Evolutionary conservation across 768 basidiomycete species (phyloP).

Genomic region (Leccinum imitatum): DNA sequence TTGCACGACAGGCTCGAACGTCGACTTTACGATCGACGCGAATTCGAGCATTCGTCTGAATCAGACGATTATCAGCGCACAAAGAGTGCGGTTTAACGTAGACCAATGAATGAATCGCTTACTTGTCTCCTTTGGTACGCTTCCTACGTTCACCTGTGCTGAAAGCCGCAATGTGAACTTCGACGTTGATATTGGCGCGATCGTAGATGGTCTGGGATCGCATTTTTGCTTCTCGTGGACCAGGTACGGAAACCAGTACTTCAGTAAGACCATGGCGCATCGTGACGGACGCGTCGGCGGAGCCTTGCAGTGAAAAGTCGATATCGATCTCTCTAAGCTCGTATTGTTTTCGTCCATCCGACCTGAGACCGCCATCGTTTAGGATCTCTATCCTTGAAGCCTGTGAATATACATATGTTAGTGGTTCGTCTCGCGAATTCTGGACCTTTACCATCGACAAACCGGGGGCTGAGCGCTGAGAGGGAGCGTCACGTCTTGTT

Average conservation of each 20-base stretch:
- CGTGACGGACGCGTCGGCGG: constrained; percentile 82
- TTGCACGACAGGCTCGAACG: constrained; percentile 95
- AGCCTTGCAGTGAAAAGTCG: constrained; percentile 69
- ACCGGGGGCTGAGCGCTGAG: too few species aligned
- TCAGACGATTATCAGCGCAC: constrained; percentile 6
- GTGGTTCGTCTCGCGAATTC: background rate
- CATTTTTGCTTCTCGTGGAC: constrained; percentile 85
- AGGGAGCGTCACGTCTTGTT: too few species aligned
- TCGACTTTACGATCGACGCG: constrained; percentile 83
- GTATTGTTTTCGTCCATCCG: constrained; percentile 90
- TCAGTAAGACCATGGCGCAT: constrained; percentile 90
- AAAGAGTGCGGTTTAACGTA: background rate
- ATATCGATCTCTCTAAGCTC: constrained; percentile 84
- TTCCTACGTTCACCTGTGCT: constrained; percentile 79
- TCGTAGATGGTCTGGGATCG: constrained; percentile 82
- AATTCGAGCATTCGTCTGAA: constrained; percentile 83
- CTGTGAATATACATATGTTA: constrained; percentile 25
- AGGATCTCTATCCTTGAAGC: constrained; percentile 67
- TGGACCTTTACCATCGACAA: constrained; percentile 7
- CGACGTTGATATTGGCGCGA: constrained; percentile 86
- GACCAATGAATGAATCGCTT: constrained; percentile 33
- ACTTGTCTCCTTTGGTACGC: constrained; percentile 86
- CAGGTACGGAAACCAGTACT: constrained; percentile 85
- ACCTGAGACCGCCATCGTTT: constrained; percentile 84
- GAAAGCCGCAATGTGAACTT: constrained; percentile 84